These are phyloP conservation scores for Coemansia sp. DNA, from an alignment of 192 early-diverging fungal genomes.

Conservation along the genomic window DNA sequence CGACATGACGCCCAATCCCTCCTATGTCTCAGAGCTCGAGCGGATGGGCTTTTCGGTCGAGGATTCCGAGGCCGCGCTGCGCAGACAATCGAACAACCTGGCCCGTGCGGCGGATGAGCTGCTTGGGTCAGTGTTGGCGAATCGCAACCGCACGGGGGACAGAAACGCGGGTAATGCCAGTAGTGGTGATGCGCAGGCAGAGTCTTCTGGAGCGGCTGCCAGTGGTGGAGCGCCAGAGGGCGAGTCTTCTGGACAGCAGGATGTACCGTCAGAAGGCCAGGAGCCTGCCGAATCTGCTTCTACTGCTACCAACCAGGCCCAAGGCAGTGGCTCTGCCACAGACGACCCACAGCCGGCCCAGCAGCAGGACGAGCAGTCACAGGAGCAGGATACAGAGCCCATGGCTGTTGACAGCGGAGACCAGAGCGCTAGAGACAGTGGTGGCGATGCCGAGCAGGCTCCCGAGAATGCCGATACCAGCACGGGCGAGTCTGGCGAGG, in stretches of 20 bases:
- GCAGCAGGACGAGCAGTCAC: too few relatives aligned
- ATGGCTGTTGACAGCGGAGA: conserved; percentile 32
- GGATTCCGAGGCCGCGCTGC: conserved; percentile 72
- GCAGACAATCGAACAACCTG: conserved; percentile 70
- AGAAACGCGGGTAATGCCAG: too few relatives aligned
- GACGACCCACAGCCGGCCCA: not conserved
- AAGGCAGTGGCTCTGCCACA: not conserved
- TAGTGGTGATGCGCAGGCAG: not conserved
- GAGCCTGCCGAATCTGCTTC: not conserved
- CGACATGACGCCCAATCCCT: conserved; percentile 53
- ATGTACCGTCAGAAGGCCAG: not conserved
- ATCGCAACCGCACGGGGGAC: conserved; percentile 3
- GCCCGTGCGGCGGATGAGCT: conserved; percentile 81
- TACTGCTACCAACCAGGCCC: conserved; percentile 50
- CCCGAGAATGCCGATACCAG: conserved; percentile 43
- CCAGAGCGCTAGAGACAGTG: conserved; percentile 10
- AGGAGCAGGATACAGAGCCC: conserved; percentile 13
- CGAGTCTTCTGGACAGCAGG: not conserved
- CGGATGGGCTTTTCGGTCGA: conserved; percentile 84
- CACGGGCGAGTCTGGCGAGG: not conserved
- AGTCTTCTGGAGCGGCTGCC: too few relatives aligned
- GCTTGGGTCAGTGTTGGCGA: conserved; percentile 30
- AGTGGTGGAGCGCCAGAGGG: not conserved
- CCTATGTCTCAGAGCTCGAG: conserved; percentile 61
- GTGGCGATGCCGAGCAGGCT: conserved; percentile 36